phyloP scores from a whole-genome alignment of 164 flowering plant genomes.

The Magnolia changhungtana region DNA sequence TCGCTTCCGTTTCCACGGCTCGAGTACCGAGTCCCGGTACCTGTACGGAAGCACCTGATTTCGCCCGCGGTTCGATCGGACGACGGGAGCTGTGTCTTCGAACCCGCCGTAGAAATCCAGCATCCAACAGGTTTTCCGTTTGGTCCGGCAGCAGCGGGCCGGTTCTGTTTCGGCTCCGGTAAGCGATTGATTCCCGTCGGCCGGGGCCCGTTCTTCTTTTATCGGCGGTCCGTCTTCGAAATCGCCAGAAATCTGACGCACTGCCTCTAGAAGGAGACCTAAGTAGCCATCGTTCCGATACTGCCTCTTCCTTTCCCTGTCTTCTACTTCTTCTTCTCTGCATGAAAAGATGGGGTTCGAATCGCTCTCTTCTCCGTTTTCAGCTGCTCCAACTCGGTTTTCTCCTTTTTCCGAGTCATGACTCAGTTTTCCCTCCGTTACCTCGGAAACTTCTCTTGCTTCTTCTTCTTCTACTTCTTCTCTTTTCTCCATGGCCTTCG shows the following conservation, averaged over 20 bases:
- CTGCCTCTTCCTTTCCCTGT: background rate
- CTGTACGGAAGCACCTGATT: slow-evolving; percentile 43
- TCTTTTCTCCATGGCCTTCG: slow-evolving; percentile 1
- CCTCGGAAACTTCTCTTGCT: slow-evolving; percentile 22
- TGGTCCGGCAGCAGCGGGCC: background rate
- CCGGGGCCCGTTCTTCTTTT: background rate
- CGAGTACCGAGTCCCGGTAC: slow-evolving; percentile 52
- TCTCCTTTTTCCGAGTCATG: slow-evolving; percentile 4
- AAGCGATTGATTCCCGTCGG: no score
- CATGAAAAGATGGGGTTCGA: background rate
- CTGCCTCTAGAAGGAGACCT: slow-evolving; percentile 43
- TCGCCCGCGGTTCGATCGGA: slow-evolving; percentile 49
- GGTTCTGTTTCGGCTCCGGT: background rate
- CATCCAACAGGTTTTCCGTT: slow-evolving; percentile 12
- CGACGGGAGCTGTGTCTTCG: slow-evolving; percentile 43
- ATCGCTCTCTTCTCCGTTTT: slow-evolving; percentile 5
- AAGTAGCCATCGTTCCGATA: slow-evolving; percentile 20
- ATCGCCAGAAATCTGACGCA: slow-evolving; percentile 32
- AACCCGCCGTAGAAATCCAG: slow-evolving; percentile 19
- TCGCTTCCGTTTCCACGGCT: slow-evolving; percentile 31
- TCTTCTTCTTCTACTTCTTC: slow-evolving; percentile 8
- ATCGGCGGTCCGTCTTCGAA: slow-evolving; percentile 9
- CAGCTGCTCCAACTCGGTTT: background rate
- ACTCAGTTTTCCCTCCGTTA: slow-evolving; percentile 4
- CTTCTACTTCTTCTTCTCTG: slow-evolving; percentile 1